Percentiles rank a stretch among this genome's conserved stretches.
Conservation (phyloP, 345 rosid genomes). For the Litchi chinensis region DNA sequence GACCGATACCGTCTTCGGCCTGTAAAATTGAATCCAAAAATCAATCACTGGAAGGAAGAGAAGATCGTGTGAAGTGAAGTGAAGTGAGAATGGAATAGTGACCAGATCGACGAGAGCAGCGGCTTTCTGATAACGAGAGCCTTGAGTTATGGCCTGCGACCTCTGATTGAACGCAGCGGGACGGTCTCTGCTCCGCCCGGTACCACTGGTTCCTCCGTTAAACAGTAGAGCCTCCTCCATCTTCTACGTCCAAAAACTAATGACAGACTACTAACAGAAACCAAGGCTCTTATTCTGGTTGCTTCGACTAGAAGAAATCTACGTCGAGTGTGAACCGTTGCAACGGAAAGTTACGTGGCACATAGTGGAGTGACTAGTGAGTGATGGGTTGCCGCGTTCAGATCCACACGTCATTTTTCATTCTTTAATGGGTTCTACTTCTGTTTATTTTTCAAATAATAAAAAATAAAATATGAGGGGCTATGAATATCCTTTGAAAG, state of each 20-base stretch:
- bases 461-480: too few relatives aligned
- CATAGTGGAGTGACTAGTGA: too few relatives aligned
- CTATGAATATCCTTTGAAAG: too few relatives aligned
- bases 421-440: too few relatives aligned
- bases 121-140: conserved; percentile 82
- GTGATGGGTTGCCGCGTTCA: too few relatives aligned
- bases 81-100: background rate
- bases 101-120: conserved; percentile 99
- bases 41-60: conserved; percentile 3
- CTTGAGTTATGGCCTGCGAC: conserved; percentile 75
- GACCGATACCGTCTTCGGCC: conserved; percentile 96
- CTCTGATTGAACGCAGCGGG: conserved; percentile 45
- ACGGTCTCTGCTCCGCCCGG: conserved; percentile 29
- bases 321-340: too few relatives aligned
- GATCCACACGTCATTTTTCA: too few relatives aligned
- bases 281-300: too few relatives aligned
- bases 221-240: conserved; percentile 63
- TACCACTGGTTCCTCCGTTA: conserved; percentile 51
- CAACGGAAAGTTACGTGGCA: too few relatives aligned
- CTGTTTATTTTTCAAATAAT: too few relatives aligned
- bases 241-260: background rate
- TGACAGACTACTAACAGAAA: too few relatives aligned
- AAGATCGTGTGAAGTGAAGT: background rate
- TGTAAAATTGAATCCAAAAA: conserved; percentile 31
- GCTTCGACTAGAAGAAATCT: too few relatives aligned